Evolutionary conservation across 176 grass and related monocot genomes (phyloP).

Genomic region (Oryza longistaminata): DNA sequence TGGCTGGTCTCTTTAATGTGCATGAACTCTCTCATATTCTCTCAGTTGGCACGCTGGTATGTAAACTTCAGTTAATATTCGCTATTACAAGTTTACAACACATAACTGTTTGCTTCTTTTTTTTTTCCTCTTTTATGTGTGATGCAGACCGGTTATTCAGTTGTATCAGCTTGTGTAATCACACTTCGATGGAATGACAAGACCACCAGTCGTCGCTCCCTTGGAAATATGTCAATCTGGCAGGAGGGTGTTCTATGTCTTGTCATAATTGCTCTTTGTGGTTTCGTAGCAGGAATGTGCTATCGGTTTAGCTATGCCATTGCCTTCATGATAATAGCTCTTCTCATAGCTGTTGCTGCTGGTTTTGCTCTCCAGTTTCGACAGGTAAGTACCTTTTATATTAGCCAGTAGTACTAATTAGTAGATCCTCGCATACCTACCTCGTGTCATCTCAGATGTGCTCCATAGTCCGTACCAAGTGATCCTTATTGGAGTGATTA

Average conservation of each 20-base stretch:
- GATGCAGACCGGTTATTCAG: constrained; percentile 92
- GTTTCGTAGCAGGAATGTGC: constrained; percentile 73
- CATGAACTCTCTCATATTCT: constrained; percentile 91
- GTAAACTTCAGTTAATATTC: constrained; percentile 27
- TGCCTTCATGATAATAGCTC: constrained; percentile 51
- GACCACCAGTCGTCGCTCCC: constrained; percentile 42
- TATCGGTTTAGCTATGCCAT: constrained; percentile 63
- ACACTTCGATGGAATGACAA: constrained; percentile 86
- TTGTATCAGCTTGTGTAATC: constrained; percentile 96
- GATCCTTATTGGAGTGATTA: background rate
- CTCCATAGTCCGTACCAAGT: background rate
- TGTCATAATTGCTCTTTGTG: constrained; percentile 57
- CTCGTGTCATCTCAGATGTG: background rate
- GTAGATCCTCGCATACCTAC: background rate
- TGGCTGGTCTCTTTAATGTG: constrained; percentile 92
- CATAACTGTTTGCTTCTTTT: constrained; percentile 15
- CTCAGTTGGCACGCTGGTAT: constrained; percentile 94
- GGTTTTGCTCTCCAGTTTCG: constrained; percentile 66
- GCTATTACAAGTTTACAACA: background rate
- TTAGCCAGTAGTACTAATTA: background rate
- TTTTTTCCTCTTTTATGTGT: constrained; percentile 3
- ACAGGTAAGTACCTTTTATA: constrained; percentile 53
- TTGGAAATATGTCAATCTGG: constrained; percentile 61
- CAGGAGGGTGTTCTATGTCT: constrained; percentile 82
- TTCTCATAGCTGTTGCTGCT: constrained; percentile 63